phyloP scores from a whole-genome alignment of 257 asterid genomes.

The Nicotiana undulata region DNA sequence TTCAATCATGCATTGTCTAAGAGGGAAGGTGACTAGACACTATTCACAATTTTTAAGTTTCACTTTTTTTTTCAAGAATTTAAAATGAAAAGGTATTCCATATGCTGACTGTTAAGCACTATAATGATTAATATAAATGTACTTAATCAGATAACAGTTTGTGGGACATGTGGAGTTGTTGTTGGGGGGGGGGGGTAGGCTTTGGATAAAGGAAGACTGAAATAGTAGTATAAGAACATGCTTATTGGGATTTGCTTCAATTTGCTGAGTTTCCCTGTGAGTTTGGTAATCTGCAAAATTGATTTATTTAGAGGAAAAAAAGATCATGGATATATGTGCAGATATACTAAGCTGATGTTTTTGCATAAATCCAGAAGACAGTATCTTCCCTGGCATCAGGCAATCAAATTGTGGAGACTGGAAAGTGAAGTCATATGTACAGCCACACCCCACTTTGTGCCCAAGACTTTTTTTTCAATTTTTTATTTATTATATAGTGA shows the following conservation, averaged over 20 bases:
- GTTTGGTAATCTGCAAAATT: background rate
- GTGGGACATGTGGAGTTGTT: background rate
- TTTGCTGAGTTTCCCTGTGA: background rate
- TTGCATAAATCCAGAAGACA: background rate
- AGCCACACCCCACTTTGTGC: background rate
- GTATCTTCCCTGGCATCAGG: background rate
- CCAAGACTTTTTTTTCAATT: background rate
- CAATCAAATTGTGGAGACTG: background rate
- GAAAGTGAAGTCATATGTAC: background rate
- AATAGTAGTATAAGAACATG: background rate
- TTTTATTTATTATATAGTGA: background rate
- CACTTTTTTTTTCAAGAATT: slow-evolving; percentile 19
- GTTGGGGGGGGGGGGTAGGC: background rate
- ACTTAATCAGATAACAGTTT: background rate
- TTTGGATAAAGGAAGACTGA: background rate
- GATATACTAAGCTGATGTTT: background rate
- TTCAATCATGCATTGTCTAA: slow-evolving; percentile 44
- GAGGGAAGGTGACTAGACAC: slow-evolving; percentile 6
- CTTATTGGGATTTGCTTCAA: background rate
- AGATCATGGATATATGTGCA: background rate
- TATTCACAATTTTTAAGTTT: slow-evolving; percentile 14
- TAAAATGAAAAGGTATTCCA: slow-evolving; percentile 28
- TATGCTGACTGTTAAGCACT: slow-evolving; percentile 36
- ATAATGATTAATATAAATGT: background rate
- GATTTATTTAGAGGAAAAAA: background rate